Evolutionary conservation across 2,329 filamentous ascomycete species (phyloP).

Genomic region (Talaromyces albobiverticillius): DNA sequence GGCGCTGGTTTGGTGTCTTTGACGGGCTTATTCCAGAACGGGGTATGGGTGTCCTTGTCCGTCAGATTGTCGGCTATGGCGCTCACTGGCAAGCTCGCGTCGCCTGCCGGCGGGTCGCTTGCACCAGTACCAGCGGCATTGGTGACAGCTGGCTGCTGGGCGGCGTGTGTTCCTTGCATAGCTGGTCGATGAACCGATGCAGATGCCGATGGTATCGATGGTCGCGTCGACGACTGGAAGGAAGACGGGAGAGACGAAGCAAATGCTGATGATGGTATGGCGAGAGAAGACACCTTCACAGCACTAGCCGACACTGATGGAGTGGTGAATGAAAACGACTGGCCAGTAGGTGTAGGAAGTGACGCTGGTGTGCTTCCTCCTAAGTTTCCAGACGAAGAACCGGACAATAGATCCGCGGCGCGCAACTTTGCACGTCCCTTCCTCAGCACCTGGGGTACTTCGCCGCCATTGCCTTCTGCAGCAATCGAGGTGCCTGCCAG

Average conservation of each 20-base stretch:
- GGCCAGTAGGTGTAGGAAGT: background rate
- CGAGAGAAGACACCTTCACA: background rate
- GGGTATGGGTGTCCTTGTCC: background rate
- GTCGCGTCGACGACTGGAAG: background rate
- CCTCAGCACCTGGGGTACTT: background rate
- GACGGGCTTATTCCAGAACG: conserved; percentile 9
- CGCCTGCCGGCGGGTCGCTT: background rate
- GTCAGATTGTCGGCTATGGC: background rate
- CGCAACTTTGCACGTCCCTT: conserved; percentile 2
- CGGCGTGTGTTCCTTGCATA: background rate
- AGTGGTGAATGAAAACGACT: background rate
- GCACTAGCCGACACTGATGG: background rate
- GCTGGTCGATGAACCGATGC: background rate
- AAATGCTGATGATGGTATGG: background rate
- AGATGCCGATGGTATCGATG: background rate
- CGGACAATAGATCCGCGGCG: background rate
- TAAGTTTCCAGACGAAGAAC: conserved; percentile 2
- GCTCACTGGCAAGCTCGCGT: conserved; percentile 1
- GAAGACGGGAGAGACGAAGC: background rate
- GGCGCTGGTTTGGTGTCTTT: background rate
- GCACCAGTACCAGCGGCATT: background rate
- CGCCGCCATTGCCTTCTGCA: conserved; percentile 10
- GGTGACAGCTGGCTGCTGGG: background rate
- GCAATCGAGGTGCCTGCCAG: conserved; percentile 13
- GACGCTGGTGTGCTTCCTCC: background rate